A percentile compares a stretch with the other conserved stretches of the same genome.
Evolutionary conservation across 106 monocot genomes (phyloP).

Genomic region (Phalaenopsis equestris): DNA sequence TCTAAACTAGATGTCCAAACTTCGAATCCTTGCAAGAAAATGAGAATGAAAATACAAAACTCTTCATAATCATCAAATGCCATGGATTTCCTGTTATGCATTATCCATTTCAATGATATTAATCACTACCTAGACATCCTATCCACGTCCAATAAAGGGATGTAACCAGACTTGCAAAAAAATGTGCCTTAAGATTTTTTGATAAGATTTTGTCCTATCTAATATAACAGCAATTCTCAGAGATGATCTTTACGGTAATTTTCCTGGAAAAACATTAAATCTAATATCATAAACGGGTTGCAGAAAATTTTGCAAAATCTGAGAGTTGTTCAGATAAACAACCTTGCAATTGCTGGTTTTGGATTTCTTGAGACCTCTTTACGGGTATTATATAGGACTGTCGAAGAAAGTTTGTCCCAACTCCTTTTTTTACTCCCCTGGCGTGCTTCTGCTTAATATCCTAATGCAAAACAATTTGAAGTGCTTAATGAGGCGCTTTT

Average conservation of each 20-base stretch:
- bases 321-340: not conserved
- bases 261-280: not conserved
- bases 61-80: too few species aligned
- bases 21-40: too few species aligned
- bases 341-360: conserved; percentile 40
- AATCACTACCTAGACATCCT: not conserved
- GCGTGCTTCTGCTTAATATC: conserved; percentile 26
- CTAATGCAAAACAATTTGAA: conserved; percentile 19
- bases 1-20: too few species aligned
- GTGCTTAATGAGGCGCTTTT: not conserved
- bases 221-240: not conserved
- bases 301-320: not conserved
- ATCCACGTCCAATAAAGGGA: not conserved
- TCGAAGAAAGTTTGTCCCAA: conserved; percentile 15
- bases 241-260: not conserved
- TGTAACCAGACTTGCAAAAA: not conserved
- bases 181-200: not conserved
- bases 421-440: conserved; percentile 16
- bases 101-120: not conserved
- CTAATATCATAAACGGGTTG: not conserved
- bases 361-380: conserved; percentile 37
- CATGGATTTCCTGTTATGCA: too few species aligned
- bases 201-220: not conserved
- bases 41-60: too few species aligned
- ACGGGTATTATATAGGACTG: conserved; percentile 19